Conservation (phyloP, 208 protist species). For the Balamuthia mandrillaris region DNA sequence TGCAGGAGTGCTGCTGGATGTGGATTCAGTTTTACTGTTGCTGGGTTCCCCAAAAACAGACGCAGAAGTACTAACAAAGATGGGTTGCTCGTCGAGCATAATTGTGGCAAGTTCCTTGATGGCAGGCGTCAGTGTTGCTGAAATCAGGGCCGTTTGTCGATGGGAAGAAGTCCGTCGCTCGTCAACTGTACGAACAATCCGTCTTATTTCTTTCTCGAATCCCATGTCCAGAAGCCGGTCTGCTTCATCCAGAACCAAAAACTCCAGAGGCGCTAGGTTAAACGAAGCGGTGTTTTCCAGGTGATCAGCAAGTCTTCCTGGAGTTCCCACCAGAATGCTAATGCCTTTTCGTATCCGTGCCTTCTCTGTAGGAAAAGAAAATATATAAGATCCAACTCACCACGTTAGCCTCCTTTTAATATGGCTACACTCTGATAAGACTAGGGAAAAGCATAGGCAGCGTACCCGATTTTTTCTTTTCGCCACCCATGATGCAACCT, state of each 20-base stretch:
- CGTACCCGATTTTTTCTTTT: slow-evolving; percentile 57
- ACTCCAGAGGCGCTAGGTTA: slow-evolving; percentile 48
- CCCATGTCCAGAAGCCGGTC: slow-evolving; percentile 60
- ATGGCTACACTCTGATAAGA: background rate
- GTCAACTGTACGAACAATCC: slow-evolving; percentile 20
- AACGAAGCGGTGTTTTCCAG: slow-evolving; percentile 65
- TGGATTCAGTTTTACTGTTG: too few species aligned
- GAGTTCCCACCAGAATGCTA: slow-evolving; percentile 71
- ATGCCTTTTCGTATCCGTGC: slow-evolving; percentile 66
- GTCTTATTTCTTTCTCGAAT: slow-evolving; percentile 29
- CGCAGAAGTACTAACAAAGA: background rate
- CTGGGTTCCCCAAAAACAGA: too few species aligned
- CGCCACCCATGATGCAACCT: slow-evolving; percentile 64
- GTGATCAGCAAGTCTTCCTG: slow-evolving; percentile 76
- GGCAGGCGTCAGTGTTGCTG: background rate
- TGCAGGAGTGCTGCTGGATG: background rate
- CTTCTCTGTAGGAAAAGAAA: too few species aligned
- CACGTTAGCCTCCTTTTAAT: slow-evolving; percentile 42
- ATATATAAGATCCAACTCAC: background rate
- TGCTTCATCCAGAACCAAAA: slow-evolving; percentile 72
- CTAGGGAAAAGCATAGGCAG: background rate
- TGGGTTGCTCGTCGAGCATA: slow-evolving; percentile 6
- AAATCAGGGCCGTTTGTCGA: slow-evolving; percentile 21
- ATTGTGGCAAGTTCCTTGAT: slow-evolving; percentile 16
- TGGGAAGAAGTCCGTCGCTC: background rate